Percentiles rank a stretch among this genome's conserved stretches.
Evolutionary conservation across 1,139 yeast genomes (phyloP).

Genomic region (Citeromyces siamensis): DNA sequence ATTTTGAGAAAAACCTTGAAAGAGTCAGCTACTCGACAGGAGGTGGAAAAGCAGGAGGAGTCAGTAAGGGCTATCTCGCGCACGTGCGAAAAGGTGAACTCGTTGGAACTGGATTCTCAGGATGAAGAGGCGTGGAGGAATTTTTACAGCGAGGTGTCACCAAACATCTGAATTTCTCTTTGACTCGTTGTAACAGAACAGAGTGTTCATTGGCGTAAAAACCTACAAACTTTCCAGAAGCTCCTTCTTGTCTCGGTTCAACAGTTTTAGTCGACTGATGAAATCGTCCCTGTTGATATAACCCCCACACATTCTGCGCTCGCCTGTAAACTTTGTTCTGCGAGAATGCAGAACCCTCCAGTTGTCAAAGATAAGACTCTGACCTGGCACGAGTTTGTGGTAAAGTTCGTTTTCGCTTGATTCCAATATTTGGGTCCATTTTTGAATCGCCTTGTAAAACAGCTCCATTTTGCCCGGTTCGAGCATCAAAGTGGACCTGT

Average conservation of each 20-base stretch:
- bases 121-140: neutral
- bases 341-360: conserved; percentile 72
- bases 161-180: no score
- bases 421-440: conserved; percentile 45
- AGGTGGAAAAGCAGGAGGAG: conserved; percentile 31
- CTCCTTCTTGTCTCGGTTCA: conserved; percentile 38
- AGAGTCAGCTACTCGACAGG: conserved; percentile 38
- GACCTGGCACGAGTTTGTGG: conserved; percentile 54
- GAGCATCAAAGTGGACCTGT: conserved; percentile 56
- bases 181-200: no score
- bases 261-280: conserved; percentile 37
- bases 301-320: conserved; percentile 69
- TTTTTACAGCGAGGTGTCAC: no score
- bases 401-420: conserved; percentile 40
- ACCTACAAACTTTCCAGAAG: conserved; percentile 25
- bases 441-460: conserved; percentile 47
- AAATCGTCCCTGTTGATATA: conserved; percentile 64
- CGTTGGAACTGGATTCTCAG: neutral
- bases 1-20: conserved; percentile 24
- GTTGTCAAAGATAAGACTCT: conserved; percentile 59
- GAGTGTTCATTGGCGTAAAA: no score
- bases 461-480: conserved; percentile 40
- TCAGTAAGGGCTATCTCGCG: conserved; percentile 17
- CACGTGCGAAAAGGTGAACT: conserved; percentile 13
- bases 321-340: conserved; percentile 58